A percentile compares a stretch with the other conserved stretches of the same genome.
These are phyloP conservation scores for Quercus variabilis DNA, from an alignment of 306 rosid species.

Conservation along the genomic window DNA sequence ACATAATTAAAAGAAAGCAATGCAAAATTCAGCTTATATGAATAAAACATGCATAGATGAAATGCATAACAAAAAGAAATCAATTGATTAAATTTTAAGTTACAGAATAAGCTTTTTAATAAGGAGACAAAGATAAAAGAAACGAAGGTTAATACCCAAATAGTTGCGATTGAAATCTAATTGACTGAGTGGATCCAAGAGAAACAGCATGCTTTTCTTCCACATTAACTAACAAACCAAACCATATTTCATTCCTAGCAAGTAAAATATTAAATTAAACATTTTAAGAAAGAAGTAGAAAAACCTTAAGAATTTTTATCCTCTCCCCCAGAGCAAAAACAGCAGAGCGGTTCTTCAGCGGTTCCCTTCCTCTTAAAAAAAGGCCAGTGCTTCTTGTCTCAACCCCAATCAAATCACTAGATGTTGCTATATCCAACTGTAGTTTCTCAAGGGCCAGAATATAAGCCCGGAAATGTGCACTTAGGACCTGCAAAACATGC, in stretches of 20 bases:
- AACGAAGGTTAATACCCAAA: background rate
- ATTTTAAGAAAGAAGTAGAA: background rate
- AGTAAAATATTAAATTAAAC: background rate
- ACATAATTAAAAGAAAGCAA: background rate
- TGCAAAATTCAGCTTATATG: background rate
- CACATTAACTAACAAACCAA: slow-evolving; percentile 1
- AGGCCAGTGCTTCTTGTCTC: slow-evolving; percentile 85
- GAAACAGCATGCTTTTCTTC: background rate
- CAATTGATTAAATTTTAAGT: background rate
- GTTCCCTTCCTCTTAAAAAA: slow-evolving; percentile 80
- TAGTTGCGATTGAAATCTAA: background rate
- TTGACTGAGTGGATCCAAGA: background rate
- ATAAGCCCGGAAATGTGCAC: slow-evolving; percentile 97
- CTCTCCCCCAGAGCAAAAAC: slow-evolving; percentile 94
- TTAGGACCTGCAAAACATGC: slow-evolving; percentile 70
- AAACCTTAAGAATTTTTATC: slow-evolving; percentile 78
- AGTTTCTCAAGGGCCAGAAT: slow-evolving; percentile 93
- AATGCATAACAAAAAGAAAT: background rate
- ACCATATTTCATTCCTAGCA: background rate
- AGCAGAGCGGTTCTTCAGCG: slow-evolving; percentile 94
- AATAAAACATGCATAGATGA: background rate
- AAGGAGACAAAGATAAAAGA: background rate
- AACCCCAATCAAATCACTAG: slow-evolving; percentile 91
- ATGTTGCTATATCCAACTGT: slow-evolving; percentile 93
- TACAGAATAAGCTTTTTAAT: background rate